phyloP scores from a whole-genome alignment of 257 asterid genomes.

The Solanum ossicruentum region DNA sequence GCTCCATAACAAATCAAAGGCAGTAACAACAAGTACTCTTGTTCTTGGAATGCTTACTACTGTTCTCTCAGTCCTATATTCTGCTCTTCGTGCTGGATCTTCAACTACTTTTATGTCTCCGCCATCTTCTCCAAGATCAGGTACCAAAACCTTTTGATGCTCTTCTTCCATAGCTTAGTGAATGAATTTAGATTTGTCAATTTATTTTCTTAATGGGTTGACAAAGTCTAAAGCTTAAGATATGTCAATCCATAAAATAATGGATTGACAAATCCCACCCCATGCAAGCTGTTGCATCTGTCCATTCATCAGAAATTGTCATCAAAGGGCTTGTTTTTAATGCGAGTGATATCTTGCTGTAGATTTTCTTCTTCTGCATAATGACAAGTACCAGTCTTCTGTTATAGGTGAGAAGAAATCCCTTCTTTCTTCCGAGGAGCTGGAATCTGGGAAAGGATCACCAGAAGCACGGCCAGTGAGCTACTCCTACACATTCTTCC shows the following conservation, averaged over 20 bases:
- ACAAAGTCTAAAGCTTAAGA: no score
- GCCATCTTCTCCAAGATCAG: slow-evolving; percentile 88
- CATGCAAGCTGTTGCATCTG: neutral
- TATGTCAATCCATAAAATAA: no score
- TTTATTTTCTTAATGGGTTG: neutral
- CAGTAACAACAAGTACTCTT: slow-evolving; percentile 64
- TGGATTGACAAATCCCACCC: neutral
- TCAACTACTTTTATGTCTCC: slow-evolving; percentile 88
- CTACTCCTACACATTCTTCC: slow-evolving; percentile 91
- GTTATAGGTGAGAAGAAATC: slow-evolving; percentile 50
- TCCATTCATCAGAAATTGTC: neutral
- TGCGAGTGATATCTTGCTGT: neutral
- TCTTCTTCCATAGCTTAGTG: neutral
- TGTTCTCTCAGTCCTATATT: slow-evolving; percentile 74
- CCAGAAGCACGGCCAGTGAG: slow-evolving; percentile 56
- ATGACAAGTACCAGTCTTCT: neutral
- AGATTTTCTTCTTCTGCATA: neutral
- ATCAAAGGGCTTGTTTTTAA: neutral
- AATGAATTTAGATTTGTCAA: neutral
- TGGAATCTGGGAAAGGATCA: slow-evolving; percentile 62
- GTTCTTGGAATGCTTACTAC: slow-evolving; percentile 90
- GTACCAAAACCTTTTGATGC: slow-evolving; percentile 17
- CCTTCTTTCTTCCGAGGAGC: slow-evolving; percentile 51
- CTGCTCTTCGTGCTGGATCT: slow-evolving; percentile 96
- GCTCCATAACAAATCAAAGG: slow-evolving; percentile 68